These are phyloP conservation scores for Rhizopus microsporus DNA, from an alignment of 371 early-diverging fungal genomes.

Conservation along the genomic window DNA sequence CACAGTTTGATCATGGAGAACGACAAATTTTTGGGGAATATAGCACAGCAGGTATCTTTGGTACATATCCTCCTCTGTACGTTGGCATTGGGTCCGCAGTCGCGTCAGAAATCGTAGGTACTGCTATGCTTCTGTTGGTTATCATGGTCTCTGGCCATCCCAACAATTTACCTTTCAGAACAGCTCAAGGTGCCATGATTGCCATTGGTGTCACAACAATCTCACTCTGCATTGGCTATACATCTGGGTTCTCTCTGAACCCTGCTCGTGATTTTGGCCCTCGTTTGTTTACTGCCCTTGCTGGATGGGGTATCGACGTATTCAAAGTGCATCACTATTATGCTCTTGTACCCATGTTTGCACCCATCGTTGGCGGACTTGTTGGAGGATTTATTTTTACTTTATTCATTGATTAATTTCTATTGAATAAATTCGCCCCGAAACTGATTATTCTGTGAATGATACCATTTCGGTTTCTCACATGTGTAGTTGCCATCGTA, in stretches of 20 bases:
- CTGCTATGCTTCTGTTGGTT: slow-evolving; percentile 72
- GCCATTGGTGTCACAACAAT: slow-evolving; percentile 54
- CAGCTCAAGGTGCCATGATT: slow-evolving; percentile 65
- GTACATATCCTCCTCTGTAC: slow-evolving; percentile 63
- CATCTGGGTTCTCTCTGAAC: slow-evolving; percentile 82
- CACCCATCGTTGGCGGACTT: slow-evolving; percentile 74
- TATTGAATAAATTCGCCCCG: background rate
- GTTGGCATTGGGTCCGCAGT: slow-evolving; percentile 65
- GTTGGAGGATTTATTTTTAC: slow-evolving; percentile 70
- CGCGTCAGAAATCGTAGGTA: slow-evolving; percentile 78
- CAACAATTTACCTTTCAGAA: slow-evolving; percentile 63
- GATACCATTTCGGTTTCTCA: too few species aligned
- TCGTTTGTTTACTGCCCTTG: slow-evolving; percentile 74
- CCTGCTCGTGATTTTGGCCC: slow-evolving; percentile 92
- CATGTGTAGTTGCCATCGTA: too few species aligned
- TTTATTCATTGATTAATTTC: slow-evolving; percentile 54
- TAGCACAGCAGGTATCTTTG: slow-evolving; percentile 75
- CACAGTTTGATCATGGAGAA: slow-evolving; percentile 60
- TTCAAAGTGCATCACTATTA: slow-evolving; percentile 68
- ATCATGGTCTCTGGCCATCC: slow-evolving; percentile 75
- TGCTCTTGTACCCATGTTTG: slow-evolving; percentile 78
- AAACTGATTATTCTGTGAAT: too few species aligned
- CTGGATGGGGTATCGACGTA: slow-evolving; percentile 75
- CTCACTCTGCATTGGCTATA: slow-evolving; percentile 60
- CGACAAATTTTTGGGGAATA: slow-evolving; percentile 53